phyloP scores from a whole-genome alignment of 176 grass and related monocot genomes.

The Cymbopogon citratus region DNA sequence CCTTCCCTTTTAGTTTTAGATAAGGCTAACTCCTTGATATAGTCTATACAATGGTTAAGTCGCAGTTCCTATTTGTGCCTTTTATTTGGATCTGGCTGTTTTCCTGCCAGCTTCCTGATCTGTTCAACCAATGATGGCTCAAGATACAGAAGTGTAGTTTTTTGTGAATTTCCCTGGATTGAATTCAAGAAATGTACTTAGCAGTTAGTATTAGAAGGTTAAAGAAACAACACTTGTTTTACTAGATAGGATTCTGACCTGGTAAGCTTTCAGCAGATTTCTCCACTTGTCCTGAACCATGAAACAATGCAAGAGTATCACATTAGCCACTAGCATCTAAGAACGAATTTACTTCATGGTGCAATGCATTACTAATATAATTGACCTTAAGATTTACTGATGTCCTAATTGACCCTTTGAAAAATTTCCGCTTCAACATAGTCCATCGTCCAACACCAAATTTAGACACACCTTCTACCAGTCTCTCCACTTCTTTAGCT shows the following conservation, averaged over 20 bases:
- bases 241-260: neutral
- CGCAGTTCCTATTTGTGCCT: neutral
- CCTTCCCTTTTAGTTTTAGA: neutral
- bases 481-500: neutral
- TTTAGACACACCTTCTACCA: neutral
- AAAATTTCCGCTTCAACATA: neutral
- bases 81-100: neutral
- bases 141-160: neutral
- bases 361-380: neutral
- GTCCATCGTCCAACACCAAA: neutral
- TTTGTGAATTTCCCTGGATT: neutral
- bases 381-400: constrained; percentile 22
- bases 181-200: neutral
- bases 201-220: neutral
- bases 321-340: neutral
- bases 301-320: neutral
- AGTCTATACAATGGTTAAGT: neutral
- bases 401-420: neutral
- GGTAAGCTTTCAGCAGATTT: neutral
- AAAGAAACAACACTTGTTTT: neutral
- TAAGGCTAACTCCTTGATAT: neutral
- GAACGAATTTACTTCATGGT: neutral
- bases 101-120: constrained; percentile 1
- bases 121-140: neutral
- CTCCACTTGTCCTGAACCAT: constrained; percentile 28